Evolutionary conservation across 2,329 filamentous ascomycete species (phyloP), one percentile per base, ranked within the genome.

Genomic region (Fusarium piperis): DNA sequence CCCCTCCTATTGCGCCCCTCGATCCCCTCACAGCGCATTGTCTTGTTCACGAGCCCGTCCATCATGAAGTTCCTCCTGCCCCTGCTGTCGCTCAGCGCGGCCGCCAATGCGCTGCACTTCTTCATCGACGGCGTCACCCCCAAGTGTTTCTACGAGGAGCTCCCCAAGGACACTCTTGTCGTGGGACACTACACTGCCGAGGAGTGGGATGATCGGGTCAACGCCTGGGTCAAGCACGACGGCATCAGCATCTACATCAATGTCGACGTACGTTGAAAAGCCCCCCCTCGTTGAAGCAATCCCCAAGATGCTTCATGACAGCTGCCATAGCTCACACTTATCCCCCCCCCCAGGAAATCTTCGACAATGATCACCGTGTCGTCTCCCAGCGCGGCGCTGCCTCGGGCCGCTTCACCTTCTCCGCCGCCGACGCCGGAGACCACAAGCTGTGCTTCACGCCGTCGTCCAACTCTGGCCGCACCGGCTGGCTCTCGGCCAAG

Each of bases 81-180:
- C 66, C 82, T 94, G 74, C 86, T 94, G 78, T 86, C 92, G 68
- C 85, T 95, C 82, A 84, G 85, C 81, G 83, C 87, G 63, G 84
- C 88, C 67, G 90, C 92, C 70, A 92, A 94, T 80, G 94, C 95
- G 63, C 89, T 99, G 65, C 95, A 97, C 90, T 97, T 99, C 88
- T 98, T 93, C 86, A 91, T 98, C 82, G 94, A 98, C 81, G 93
- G 93, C 78, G 88, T 89, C 56, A 85, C 89, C 73, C 92, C 94
- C 75, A 98, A 97, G 85, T 99, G 96, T 85, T 99, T 99, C 90
- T 97, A 93, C 85, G 96, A 99, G 85, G 95, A 98, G 83, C 89
- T 99, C 66, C 95, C 96, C 74, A 98, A 98, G 87, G 95, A 97
- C 82, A 98, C 96, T 15, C 86, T 99, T 65, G 95, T 99, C 62